Evolutionary conservation across 495 filamentous ascomycete genomes (phyloP).

Genomic region (Lichenothelia convexa): DNA sequence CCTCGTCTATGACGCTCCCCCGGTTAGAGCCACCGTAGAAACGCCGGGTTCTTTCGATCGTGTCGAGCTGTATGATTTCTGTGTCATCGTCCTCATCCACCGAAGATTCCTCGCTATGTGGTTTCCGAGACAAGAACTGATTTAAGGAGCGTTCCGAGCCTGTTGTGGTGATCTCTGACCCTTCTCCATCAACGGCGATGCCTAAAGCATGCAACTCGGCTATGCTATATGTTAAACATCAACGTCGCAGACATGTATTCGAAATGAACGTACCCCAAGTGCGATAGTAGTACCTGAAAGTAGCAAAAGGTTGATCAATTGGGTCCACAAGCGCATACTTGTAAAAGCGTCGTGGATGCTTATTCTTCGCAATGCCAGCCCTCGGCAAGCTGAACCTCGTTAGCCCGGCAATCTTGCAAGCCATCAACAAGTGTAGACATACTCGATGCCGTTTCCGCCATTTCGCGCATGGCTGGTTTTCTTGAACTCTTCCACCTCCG

Average conservation of each 20-base stretch:
- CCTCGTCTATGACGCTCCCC: too few relatives aligned
- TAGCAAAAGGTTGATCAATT: conserved; percentile 23
- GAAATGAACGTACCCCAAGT: conserved; percentile 6
- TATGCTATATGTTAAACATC: too few relatives aligned
- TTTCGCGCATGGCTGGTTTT: conserved; percentile 1
- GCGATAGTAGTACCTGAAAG: conserved; percentile 22
- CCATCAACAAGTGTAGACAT: neutral
- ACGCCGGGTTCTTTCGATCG: too few relatives aligned
- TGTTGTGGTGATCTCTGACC: too few relatives aligned
- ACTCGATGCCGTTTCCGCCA: conserved; percentile 7
- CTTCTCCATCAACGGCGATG: neutral
- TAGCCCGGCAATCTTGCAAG: neutral
- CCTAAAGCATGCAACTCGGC: neutral
- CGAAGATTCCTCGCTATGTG: too few relatives aligned
- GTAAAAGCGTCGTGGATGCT: conserved; percentile 23
- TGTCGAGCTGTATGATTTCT: too few relatives aligned
- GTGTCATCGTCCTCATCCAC: too few relatives aligned
- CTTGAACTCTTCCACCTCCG: conserved; percentile 10
- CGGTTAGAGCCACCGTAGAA: too few relatives aligned
- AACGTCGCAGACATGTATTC: too few relatives aligned
- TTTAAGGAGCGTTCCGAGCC: too few relatives aligned
- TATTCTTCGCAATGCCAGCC: conserved; percentile 14
- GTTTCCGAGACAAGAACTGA: too few relatives aligned
- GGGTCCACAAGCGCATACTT: conserved; percentile 26
- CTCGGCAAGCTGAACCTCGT: conserved; percentile 17